phyloP scores from a whole-genome alignment of 345 rosid genomes.

The Barbarea vulgaris region DNA sequence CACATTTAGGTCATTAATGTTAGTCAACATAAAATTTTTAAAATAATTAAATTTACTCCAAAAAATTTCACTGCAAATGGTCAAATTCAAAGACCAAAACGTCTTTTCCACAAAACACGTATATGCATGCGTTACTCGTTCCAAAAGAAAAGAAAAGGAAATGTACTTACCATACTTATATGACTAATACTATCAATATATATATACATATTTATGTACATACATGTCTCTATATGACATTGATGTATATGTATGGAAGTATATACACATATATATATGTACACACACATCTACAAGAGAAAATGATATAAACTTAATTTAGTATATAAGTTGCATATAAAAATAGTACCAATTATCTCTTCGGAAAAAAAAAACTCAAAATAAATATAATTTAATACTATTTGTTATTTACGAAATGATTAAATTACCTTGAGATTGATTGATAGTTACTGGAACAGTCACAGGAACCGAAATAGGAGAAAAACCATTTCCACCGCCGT shows the following conservation, averaged over 20 bases:
- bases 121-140: constrained; percentile 36
- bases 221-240: neutral
- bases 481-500: constrained; percentile 13
- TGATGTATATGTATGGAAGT: neutral
- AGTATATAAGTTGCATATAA: too few relatives aligned
- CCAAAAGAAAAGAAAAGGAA: neutral
- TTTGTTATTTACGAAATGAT: neutral
- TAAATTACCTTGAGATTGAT: constrained; percentile 52
- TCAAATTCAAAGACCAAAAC: constrained; percentile 32
- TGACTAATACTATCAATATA: neutral
- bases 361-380: neutral
- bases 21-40: constrained; percentile 2
- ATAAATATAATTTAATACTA: neutral
- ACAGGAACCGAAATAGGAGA: constrained; percentile 21
- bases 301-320: too few relatives aligned
- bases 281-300: too few relatives aligned
- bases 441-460: constrained; percentile 48
- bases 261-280: too few relatives aligned
- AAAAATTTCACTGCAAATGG: neutral
- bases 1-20: constrained; percentile 1
- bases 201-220: neutral
- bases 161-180: neutral
- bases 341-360: too few relatives aligned
- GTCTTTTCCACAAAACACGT: constrained; percentile 29
- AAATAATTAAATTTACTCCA: neutral